Conservation (phyloP, 805 yeast species). For the Saturnispora serradocipensis region DNA sequence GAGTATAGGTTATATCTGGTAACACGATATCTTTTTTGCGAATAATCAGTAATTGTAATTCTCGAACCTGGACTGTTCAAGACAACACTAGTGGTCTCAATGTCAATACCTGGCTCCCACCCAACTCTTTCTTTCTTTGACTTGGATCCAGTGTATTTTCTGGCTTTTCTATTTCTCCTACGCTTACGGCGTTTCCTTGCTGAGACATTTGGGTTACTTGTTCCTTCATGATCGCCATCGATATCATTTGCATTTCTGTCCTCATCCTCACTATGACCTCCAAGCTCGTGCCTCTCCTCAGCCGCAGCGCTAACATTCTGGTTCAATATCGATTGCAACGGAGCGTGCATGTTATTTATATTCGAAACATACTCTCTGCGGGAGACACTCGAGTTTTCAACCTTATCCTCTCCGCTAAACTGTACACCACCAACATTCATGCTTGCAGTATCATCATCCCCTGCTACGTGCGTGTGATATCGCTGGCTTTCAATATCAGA, state of each 20-base stretch:
- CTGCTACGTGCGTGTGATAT: background rate
- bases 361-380: background rate
- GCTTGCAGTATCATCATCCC: background rate
- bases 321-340: background rate
- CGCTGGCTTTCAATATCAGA: conserved; percentile 1
- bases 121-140: conserved; percentile 35
- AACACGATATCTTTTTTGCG: conserved; percentile 34
- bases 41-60: conserved; percentile 45
- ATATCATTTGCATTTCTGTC: background rate
- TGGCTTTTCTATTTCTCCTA: conserved; percentile 7
- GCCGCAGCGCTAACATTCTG: background rate
- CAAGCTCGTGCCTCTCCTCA: background rate
- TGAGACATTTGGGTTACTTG: background rate
- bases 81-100: conserved; percentile 40
- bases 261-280: background rate
- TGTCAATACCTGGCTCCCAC: conserved; percentile 55
- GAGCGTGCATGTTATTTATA: background rate
- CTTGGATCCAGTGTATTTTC: conserved; percentile 30
- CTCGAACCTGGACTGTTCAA: conserved; percentile 45
- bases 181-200: conserved; percentile 1
- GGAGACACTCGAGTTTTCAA: background rate
- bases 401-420: background rate
- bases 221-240: background rate
- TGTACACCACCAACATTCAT: background rate
- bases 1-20: conserved; percentile 33